These are phyloP conservation scores for Fusarium sp. DNA, from an alignment of 2,329 filamentous ascomycete species.

Conservation along the genomic window DNA sequence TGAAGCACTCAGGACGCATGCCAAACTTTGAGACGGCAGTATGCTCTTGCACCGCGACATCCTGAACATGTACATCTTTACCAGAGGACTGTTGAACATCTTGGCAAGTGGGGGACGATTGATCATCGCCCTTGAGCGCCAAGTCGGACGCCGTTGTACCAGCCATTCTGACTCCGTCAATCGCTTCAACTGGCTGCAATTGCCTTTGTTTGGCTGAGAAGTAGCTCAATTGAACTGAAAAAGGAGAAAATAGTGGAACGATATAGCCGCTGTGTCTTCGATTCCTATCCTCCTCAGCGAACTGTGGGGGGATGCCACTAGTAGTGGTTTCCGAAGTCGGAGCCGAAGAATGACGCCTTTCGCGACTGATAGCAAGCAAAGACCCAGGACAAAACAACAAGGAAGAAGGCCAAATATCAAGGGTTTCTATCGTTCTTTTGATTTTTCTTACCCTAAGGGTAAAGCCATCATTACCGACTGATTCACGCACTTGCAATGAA, in stretches of 20 bases:
- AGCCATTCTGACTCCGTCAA: conserved; percentile 10
- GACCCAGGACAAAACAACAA: neutral
- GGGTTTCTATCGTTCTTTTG: no score
- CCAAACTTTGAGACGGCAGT: conserved; percentile 44
- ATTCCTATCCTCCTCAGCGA: neutral
- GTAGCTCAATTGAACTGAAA: no score
- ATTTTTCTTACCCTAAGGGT: neutral
- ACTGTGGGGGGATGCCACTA: conserved; percentile 4
- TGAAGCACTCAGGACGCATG: conserved; percentile 71
- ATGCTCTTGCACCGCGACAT: neutral
- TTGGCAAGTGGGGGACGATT: conserved; percentile 36
- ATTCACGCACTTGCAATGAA: neutral
- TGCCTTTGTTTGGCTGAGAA: neutral
- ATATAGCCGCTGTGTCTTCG: neutral
- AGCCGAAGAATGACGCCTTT: conserved; percentile 1
- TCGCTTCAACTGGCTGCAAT: neutral
- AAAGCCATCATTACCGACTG: neutral
- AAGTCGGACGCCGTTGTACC: conserved; percentile 20
- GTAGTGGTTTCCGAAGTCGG: conserved; percentile 16
- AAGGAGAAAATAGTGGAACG: no score
- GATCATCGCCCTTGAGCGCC: conserved; percentile 10
- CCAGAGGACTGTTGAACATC: neutral
- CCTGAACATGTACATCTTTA: conserved; percentile 3
- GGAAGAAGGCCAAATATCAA: neutral
- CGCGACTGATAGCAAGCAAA: neutral